Percentiles rank a stretch among this genome's conserved stretches.
phyloP scores from a whole-genome alignment of 1,284 basidiomycete species.

The Tilletia walkeri region DNA sequence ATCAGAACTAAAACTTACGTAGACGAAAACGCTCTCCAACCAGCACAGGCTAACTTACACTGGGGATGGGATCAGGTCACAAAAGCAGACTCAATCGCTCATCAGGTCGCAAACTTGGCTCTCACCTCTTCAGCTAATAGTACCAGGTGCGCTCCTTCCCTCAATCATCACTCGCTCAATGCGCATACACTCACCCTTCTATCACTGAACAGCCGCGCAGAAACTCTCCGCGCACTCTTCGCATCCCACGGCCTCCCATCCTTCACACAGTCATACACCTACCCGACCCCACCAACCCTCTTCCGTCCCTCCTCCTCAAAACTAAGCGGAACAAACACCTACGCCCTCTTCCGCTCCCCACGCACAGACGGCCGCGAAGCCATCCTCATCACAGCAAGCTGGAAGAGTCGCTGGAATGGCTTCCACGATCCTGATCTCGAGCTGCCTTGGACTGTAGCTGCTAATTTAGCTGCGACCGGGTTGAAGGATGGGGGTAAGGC shows the following conservation, averaged over 20 bases:
- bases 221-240: constrained; percentile 21
- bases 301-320: not conserved
- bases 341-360: constrained; percentile 77
- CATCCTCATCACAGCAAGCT: constrained; percentile 83
- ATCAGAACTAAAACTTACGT: constrained; percentile 48
- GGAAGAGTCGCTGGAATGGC: constrained; percentile 64
- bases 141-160: not conserved
- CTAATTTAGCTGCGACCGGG: not conserved
- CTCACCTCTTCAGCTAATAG: not conserved
- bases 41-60: constrained; percentile 37
- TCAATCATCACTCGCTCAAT: too few species aligned
- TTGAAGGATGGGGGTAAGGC: constrained; percentile 49
- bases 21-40: constrained; percentile 54
- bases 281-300: constrained; percentile 19
- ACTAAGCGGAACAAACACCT: constrained; percentile 71
- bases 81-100: constrained; percentile 39
- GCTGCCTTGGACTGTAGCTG: constrained; percentile 52
- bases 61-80: constrained; percentile 46
- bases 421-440: constrained; percentile 44
- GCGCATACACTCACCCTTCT: not conserved
- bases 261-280: constrained; percentile 29
- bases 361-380: constrained; percentile 85
- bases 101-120: constrained; percentile 24
- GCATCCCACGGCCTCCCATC: constrained; percentile 36
- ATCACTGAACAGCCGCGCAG: not conserved